Evolutionary conservation across 108 stramenopile genomes (phyloP), one percentile per base, ranked within the genome.

Genomic region (Nitzschia putrida): DNA sequence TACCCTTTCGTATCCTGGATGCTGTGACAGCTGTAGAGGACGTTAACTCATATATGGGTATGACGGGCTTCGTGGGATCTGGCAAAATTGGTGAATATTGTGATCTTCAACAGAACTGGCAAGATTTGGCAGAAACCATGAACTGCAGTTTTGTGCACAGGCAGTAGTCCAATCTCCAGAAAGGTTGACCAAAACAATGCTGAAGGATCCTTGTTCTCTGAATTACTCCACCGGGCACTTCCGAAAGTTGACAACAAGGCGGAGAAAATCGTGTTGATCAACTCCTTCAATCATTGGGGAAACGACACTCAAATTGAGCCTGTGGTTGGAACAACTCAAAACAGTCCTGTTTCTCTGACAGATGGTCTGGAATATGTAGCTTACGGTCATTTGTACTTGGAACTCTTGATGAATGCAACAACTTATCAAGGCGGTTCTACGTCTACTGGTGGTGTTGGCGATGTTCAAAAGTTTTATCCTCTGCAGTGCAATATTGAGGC

Each of bases 261-360:
- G 7, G 61, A 34, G 6, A 54, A 65, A 53, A 18, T 71, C 18
- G 11, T 76, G 34, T 24, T 77, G 38, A 45, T 71, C 7, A 72
- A 58, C 24, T 71, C 70, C 18, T 71, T 57, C 40, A 77, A 75
- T 38, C 29, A 74, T 8, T 66, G 64, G 65, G 56, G 47, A 20
- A 66, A 57, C 12, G 77, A 78, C 53, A 75, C 80, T 9, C 74
- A 76, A 22, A 68, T 76, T 40, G 80, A 80, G 58, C 80, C 80
- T 1, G 64, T 53, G 21, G 24, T 58, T 13, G 74, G 54, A 16
- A 9, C 41, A 12, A 21, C 50, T 10, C 45, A 41, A n/a, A 55
- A 6, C 8, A 38, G 55, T 50, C 73, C 65, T 3, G 26, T 11
- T 1, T 16, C 18, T 18, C 52, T 43, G 37, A 74, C 73, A 4